These are phyloP conservation scores for Coccomyxa sp. DNA, from an alignment of 139 green algal species.

Conservation along the genomic window DNA sequence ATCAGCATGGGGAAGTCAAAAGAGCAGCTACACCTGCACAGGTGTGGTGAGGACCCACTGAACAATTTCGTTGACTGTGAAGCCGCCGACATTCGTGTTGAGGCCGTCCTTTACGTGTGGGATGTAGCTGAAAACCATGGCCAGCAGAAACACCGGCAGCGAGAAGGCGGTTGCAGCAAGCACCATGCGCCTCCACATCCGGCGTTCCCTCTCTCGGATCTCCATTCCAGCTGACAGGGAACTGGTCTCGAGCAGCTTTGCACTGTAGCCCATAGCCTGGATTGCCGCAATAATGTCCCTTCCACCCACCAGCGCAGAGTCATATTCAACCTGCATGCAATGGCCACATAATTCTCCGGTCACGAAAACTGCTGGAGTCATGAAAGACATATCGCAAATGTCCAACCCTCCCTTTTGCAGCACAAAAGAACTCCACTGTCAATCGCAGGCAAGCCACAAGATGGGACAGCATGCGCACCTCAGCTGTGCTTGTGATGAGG, in stretches of 20 bases:
- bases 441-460: no score
- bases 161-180: slow-evolving; percentile 58
- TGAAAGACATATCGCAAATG: no score
- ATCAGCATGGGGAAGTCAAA: neutral
- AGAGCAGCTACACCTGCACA: slow-evolving; percentile 39
- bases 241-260: slow-evolving; percentile 13
- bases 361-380: no score
- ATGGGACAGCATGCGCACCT: slow-evolving; percentile 3
- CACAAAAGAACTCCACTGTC: no score
- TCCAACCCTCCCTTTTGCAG: no score
- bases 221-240: neutral
- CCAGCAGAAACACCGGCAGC: slow-evolving; percentile 82
- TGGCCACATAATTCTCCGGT: neutral
- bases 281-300: slow-evolving; percentile 66
- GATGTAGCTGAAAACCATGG: slow-evolving; percentile 79
- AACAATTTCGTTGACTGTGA: slow-evolving; percentile 69
- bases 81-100: slow-evolving; percentile 43
- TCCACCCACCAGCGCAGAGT: slow-evolving; percentile 55
- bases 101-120: slow-evolving; percentile 31
- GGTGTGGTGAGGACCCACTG: slow-evolving; percentile 84
- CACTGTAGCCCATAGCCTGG: slow-evolving; percentile 49
- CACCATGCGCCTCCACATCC: slow-evolving; percentile 46
- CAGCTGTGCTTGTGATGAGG: neutral
- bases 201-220: slow-evolving; percentile 38
- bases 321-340: slow-evolving; percentile 45